A percentile compares a stretch with the other conserved stretches of the same genome.
These are phyloP conservation scores for Passalora sequoiae DNA, from an alignment of 2,329 filamentous ascomycete genomes.

Conservation along the genomic window DNA sequence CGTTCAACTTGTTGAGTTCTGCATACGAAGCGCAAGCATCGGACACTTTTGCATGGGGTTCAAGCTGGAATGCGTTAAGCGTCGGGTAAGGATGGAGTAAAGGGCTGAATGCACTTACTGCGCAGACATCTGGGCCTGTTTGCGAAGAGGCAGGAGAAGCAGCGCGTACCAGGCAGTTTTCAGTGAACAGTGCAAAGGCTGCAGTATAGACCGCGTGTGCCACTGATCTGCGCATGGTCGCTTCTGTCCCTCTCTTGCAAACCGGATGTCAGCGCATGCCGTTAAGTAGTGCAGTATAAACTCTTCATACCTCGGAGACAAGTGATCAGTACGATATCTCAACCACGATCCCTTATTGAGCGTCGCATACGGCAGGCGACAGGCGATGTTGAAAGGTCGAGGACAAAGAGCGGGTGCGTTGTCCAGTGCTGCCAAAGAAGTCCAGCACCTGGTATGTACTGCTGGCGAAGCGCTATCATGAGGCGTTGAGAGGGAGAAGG, in stretches of 20 bases:
- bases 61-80: slow-evolving; percentile 58
- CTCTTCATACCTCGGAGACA: too few species aligned
- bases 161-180: slow-evolving; percentile 36
- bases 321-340: too few species aligned
- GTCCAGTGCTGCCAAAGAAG: background rate
- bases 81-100: slow-evolving; percentile 31
- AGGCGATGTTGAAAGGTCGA: slow-evolving; percentile 6
- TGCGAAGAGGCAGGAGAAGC: slow-evolving; percentile 37
- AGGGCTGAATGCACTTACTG: slow-evolving; percentile 42
- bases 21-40: slow-evolving; percentile 94
- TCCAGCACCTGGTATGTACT: slow-evolving; percentile 3
- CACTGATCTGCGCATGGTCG: slow-evolving; percentile 24
- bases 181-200: slow-evolving; percentile 53
- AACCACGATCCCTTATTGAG: slow-evolving; percentile 17
- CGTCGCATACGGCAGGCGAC: slow-evolving; percentile 10
- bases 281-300: background rate
- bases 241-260: slow-evolving; percentile 11
- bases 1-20: slow-evolving; percentile 80
- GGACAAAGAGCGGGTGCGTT: slow-evolving; percentile 8
- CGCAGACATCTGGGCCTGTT: slow-evolving; percentile 47
- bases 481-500: background rate
- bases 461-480: background rate
- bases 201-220: slow-evolving; percentile 52
- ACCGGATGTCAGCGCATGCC: slow-evolving; percentile 19
- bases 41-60: slow-evolving; percentile 79